These are phyloP conservation scores for Haematococcus sp. DNA, from an alignment of 139 green algal genomes.

Conservation along the genomic window DNA sequence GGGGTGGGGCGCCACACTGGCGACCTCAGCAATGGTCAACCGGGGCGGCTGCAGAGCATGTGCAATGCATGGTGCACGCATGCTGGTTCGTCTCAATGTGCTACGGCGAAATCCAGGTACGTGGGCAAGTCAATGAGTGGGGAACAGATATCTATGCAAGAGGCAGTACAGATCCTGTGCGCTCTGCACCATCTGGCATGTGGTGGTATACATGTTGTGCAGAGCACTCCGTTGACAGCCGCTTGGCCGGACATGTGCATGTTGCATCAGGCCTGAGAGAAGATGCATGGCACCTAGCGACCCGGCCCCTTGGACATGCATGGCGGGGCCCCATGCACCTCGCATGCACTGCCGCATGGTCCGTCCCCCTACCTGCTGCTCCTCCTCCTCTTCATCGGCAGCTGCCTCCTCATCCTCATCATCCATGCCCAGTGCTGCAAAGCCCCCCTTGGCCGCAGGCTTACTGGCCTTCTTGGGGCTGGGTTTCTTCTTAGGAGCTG, in stretches of 20 bases:
- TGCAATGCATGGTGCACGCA: background rate
- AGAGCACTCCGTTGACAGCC: too few relatives aligned
- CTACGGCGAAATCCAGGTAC: too few relatives aligned
- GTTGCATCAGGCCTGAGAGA: too few relatives aligned
- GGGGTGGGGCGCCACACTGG: conserved; percentile 53
- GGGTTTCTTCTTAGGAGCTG: conserved; percentile 3
- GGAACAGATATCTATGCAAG: too few relatives aligned
- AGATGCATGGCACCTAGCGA: conserved; percentile 3
- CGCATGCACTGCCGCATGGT: conserved; percentile 22
- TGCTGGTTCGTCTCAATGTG: too few relatives aligned
- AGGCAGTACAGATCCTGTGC: conserved; percentile 7
- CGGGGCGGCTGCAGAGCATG: background rate
- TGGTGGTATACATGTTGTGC: too few relatives aligned
- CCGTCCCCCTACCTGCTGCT: conserved; percentile 8
- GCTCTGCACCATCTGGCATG: background rate
- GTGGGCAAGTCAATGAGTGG: background rate
- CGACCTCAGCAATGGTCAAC: conserved; percentile 37
- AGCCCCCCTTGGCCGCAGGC: conserved; percentile 9
- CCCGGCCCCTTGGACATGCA: background rate
- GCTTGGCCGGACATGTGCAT: too few relatives aligned
- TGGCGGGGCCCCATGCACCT: background rate
- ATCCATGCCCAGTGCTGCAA: conserved; percentile 43
- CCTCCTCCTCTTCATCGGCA: conserved; percentile 27
- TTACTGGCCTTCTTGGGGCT: conserved; percentile 35
- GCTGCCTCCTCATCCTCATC: conserved; percentile 23